Conservation (phyloP, 179 eudicot genomes). For the Spinacia oleracea region DNA sequence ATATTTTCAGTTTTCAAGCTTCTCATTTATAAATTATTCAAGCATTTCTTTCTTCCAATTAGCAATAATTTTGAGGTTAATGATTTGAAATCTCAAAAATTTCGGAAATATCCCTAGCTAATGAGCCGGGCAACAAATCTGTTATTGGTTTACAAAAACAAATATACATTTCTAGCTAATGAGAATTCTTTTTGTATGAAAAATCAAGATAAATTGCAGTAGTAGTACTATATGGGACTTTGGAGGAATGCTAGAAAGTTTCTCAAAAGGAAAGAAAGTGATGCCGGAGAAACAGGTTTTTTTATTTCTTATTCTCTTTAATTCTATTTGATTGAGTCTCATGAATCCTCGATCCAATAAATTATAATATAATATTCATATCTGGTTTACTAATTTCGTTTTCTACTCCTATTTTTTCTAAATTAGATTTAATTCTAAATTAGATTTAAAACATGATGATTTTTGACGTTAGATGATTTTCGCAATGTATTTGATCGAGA, state of each 20-base stretch:
- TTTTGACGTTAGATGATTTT: too few relatives aligned
- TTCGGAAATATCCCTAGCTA: neutral
- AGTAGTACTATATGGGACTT: slow-evolving; percentile 31
- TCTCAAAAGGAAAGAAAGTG: slow-evolving; percentile 80
- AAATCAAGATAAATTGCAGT: slow-evolving; percentile 18
- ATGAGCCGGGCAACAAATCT: too few relatives aligned
- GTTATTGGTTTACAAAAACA: neutral
- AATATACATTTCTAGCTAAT: slow-evolving; percentile 10
- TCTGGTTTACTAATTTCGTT: too few relatives aligned
- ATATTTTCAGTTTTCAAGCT: neutral
- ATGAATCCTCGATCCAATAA: too few relatives aligned
- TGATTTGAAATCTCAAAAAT: slow-evolving; percentile 4
- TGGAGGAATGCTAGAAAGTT: slow-evolving; percentile 53
- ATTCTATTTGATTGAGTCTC: neutral
- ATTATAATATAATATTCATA: too few relatives aligned
- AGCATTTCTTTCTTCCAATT: neutral
- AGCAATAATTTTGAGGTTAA: neutral
- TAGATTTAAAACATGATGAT: too few relatives aligned
- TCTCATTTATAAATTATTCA: neutral
- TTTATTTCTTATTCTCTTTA: neutral
- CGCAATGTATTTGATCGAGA: too few relatives aligned
- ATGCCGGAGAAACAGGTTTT: slow-evolving; percentile 85
- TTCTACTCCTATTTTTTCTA: too few relatives aligned
- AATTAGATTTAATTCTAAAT: too few relatives aligned
- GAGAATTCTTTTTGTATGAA: slow-evolving; percentile 16